These are phyloP conservation scores for Microsporum ferrugineum DNA, from an alignment of 2,329 filamentous ascomycete species.

Conservation along the genomic window DNA sequence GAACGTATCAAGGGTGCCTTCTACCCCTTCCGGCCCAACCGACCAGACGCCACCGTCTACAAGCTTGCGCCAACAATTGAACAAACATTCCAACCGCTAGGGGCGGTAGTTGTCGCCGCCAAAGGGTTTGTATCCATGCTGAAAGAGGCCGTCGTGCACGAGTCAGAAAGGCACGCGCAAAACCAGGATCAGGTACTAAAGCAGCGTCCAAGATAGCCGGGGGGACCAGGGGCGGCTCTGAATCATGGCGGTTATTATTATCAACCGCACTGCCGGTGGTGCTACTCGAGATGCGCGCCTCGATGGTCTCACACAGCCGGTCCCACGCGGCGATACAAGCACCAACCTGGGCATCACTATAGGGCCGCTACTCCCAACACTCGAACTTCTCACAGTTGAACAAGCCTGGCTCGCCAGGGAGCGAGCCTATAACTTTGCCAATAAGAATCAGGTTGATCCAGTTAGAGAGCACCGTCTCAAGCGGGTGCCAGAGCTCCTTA, in stretches of 20 bases:
- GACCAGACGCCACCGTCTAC: background rate
- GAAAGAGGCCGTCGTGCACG: constrained; percentile 3
- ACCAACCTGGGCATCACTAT: constrained; percentile 15
- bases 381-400: constrained; percentile 15
- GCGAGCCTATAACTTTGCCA: constrained; percentile 14
- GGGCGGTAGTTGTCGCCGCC: background rate
- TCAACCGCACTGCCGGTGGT: background rate
- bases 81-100: constrained; percentile 2
- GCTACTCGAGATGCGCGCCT: background rate
- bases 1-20: constrained; percentile 5
- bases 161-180: constrained; percentile 4
- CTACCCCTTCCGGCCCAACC: background rate
- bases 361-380: constrained; percentile 24
- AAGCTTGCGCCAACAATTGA: constrained; percentile 6
- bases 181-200: background rate
- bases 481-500: constrained; percentile 17
- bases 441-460: constrained; percentile 19
- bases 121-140: constrained; percentile 5
- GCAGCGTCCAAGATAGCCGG: background rate
- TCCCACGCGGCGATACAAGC: constrained; percentile 5
- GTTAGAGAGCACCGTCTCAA: constrained; percentile 19
- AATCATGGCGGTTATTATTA: background rate
- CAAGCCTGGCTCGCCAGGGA: constrained; percentile 13
- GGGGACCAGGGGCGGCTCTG: background rate
- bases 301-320: background rate